Conservation (phyloP, 352 stramenopile genomes). For the Phytopythium helicoides region DNA sequence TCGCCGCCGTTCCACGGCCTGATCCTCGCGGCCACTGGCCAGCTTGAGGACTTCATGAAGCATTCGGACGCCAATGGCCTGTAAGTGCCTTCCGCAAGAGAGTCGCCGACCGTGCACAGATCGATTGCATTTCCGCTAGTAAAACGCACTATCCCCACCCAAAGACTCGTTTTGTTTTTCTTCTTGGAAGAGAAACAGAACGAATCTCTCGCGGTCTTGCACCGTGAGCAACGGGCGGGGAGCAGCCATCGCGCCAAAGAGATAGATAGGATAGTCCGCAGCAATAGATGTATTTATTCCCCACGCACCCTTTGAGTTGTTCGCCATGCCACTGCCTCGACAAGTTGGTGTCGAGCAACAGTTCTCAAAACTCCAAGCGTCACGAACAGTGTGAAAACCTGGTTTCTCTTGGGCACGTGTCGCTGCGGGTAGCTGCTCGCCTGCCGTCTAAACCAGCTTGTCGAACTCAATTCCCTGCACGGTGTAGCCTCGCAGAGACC, state of each 20-base stretch:
- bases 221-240: conserved; percentile 7
- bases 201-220: conserved; percentile 34
- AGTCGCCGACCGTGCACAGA: neutral
- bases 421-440: no score
- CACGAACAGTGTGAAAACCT: no score
- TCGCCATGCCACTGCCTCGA: no score
- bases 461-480: conserved; percentile 86
- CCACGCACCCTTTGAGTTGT: no score
- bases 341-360: no score
- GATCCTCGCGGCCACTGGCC: conserved; percentile 86
- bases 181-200: conserved; percentile 34
- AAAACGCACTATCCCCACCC: conserved; percentile 9
- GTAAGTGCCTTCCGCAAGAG: conserved; percentile 1
- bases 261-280: conserved; percentile 3
- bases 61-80: conserved; percentile 30
- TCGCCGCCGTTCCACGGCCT: conserved; percentile 98
- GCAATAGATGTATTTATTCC: conserved; percentile 2
- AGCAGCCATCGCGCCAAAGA: neutral
- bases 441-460: conserved; percentile 55
- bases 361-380: no score
- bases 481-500: conserved; percentile 78
- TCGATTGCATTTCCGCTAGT: conserved; percentile 1
- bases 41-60: conserved; percentile 73
- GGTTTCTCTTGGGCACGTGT: no score
- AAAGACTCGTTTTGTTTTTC: conserved; percentile 28